Percentiles rank a stretch among this genome's conserved stretches.
Conservation (phyloP, 2,329 filamentous ascomycete species). For the Clarireedia paspali region DNA sequence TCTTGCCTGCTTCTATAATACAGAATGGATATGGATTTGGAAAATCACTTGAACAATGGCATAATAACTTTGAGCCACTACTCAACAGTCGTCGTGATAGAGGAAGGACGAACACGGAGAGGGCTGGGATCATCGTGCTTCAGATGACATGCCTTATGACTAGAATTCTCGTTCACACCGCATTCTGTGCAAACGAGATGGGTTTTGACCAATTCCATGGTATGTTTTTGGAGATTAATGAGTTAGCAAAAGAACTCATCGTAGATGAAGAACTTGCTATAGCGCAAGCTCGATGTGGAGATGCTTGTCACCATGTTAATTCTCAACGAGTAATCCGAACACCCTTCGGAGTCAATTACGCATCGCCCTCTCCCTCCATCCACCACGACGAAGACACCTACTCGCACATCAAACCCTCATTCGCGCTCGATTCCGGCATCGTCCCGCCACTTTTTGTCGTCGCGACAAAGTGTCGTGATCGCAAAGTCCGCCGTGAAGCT, state of each 20-base stretch:
- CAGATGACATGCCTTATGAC: slow-evolving; percentile 57
- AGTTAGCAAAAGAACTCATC: slow-evolving; percentile 51
- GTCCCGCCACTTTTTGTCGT: slow-evolving; percentile 27
- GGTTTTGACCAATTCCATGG: slow-evolving; percentile 48
- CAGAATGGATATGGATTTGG: slow-evolving; percentile 35
- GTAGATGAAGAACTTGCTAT: slow-evolving; percentile 26
- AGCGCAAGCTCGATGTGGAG: slow-evolving; percentile 18
- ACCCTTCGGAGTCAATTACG: slow-evolving; percentile 1
- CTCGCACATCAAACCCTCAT: slow-evolving; percentile 35
- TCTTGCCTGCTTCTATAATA: slow-evolving; percentile 32
- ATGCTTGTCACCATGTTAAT: slow-evolving; percentile 17
- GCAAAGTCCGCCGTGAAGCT: slow-evolving; percentile 21
- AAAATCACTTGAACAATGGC: slow-evolving; percentile 46
- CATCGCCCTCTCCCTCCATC: background rate
- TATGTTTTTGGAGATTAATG: slow-evolving; percentile 47
- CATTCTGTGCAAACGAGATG: slow-evolving; percentile 50
- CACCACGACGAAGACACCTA: slow-evolving; percentile 7
- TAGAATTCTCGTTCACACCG: slow-evolving; percentile 50
- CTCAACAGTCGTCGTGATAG: slow-evolving; percentile 39
- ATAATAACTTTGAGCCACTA: slow-evolving; percentile 47
- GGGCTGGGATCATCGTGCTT: slow-evolving; percentile 51
- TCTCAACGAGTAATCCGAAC: slow-evolving; percentile 3
- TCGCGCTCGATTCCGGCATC: slow-evolving; percentile 26
- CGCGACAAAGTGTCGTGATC: slow-evolving; percentile 25
- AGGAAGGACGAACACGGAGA: slow-evolving; percentile 43